Base-by-base conservation (phyloP, 345 rosid species). In the Arabidopsis suecica region DNA sequence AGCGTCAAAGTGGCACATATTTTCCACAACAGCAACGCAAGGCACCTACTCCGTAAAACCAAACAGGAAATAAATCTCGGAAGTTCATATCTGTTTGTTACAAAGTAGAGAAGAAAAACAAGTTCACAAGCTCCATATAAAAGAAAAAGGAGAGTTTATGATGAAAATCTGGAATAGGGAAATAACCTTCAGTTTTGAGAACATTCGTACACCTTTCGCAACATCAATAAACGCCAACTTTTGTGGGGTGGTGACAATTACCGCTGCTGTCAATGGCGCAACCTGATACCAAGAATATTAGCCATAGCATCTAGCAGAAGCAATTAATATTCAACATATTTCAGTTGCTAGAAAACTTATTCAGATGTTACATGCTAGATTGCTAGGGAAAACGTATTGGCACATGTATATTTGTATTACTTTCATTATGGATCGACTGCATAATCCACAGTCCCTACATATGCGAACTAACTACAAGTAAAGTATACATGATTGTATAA, bases 191-290 rank as follows among this genome's bases (percentile, higher is more conserved):
- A 91, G 96, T 78, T 91, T 94, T 8, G 98, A 89, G 87, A 94
- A 94, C 98, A 94, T 94, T 40, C 93, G 90, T 65, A 94, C 97
- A 73, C 98, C 98, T 82, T 94, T 91, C 22, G 98, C 98, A 73
- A 94, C 97, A 77, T 94, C 98, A 4, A 94, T 91, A 75, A 94
- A 89, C 7, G 98, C 94, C 69, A 94, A 82, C 84, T 91, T 94
- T 79, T 94, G 98, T 30, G 98, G 98, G 62, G 98, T 94, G 69
- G 98, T 94, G 23, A 94, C 98, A 63, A 94, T 91, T 42, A 94
- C 96, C 1, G 98, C 97, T 68, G 98, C 97, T 69, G 96, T 89
- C 64, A 94, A 74, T 51, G 97, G 98, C 13, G 91, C 96, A 55
- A 93, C 96, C 98, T 93, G 88, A 66, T 53, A 54, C 37, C 23